Evolutionary conservation across 2,329 filamentous ascomycete species (phyloP).

Genomic region (Akanthomyces lecanii): DNA sequence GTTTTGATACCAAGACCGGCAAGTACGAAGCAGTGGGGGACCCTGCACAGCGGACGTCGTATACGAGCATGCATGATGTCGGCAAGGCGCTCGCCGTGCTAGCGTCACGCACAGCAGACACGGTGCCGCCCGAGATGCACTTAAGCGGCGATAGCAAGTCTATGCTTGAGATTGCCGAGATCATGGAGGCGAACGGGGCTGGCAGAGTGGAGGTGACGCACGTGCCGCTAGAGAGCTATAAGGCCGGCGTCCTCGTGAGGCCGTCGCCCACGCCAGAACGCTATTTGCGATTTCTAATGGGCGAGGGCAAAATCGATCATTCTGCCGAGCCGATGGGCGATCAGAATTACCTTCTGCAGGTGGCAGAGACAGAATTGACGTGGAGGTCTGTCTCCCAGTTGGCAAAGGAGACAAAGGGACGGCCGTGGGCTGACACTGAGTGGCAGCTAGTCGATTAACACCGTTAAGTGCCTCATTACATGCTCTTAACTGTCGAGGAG

Average conservation of each 20-base stretch:
- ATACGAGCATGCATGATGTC: slow-evolving; percentile 30
- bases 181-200: slow-evolving; percentile 26
- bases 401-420: too few relatives aligned
- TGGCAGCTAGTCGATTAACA: too few relatives aligned
- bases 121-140: slow-evolving; percentile 26
- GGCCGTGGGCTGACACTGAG: too few relatives aligned
- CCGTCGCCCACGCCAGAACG: background rate
- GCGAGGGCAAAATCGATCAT: background rate
- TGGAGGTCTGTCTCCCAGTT: too few relatives aligned
- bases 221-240: too few relatives aligned
- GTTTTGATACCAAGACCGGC: slow-evolving; percentile 18
- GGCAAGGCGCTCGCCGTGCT: slow-evolving; percentile 28
- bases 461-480: too few relatives aligned
- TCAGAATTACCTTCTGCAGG: background rate
- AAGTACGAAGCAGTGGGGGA: slow-evolving; percentile 23
- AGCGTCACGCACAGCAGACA: slow-evolving; percentile 19
- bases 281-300: background rate
- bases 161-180: slow-evolving; percentile 23
- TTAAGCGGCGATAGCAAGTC: slow-evolving; percentile 26
- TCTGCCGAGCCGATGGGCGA: background rate
- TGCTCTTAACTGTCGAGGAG: too few relatives aligned
- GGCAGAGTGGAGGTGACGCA: background rate
- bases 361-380: too few relatives aligned
- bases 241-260: background rate
- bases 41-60: slow-evolving; percentile 25